phyloP scores from a whole-genome alignment of 1,139 yeast species.

The Sugiyamaella castrensis region DNA sequence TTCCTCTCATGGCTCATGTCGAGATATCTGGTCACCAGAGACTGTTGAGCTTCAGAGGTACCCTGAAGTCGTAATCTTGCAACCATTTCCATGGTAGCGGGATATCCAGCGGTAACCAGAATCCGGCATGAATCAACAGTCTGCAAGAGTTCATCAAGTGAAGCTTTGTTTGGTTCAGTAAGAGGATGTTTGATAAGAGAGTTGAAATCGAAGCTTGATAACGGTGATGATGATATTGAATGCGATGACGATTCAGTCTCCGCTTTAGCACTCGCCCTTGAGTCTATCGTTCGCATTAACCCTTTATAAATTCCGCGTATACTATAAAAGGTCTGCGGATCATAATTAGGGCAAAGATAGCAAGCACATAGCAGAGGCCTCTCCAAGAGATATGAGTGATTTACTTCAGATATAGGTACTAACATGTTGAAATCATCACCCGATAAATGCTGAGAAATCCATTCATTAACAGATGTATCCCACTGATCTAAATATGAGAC shows the following conservation, averaged over 20 bases:
- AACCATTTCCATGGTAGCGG: constrained; percentile 4
- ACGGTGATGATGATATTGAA: too few relatives aligned
- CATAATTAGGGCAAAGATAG: constrained; percentile 12
- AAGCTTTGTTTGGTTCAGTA: constrained; percentile 2
- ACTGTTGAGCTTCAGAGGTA: constrained; percentile 1
- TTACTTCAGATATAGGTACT: constrained; percentile 13
- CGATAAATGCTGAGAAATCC: constrained; percentile 8
- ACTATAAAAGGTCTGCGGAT: not conserved
- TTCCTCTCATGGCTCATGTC: not conserved
- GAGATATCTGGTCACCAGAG: constrained; percentile 6
- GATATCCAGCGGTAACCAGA: constrained; percentile 4
- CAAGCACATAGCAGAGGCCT: constrained; percentile 22
- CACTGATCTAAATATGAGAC: constrained; percentile 13
- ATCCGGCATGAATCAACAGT: constrained; percentile 8
- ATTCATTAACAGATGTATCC: constrained; percentile 11
- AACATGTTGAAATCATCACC: constrained; percentile 9
- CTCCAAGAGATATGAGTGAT: constrained; percentile 9
- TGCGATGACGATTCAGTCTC: too few relatives aligned
- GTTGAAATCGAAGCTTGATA: not conserved
- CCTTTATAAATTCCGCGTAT: constrained; percentile 8
- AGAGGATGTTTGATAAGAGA: not conserved
- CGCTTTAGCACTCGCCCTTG: too few relatives aligned
- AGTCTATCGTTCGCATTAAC: not conserved
- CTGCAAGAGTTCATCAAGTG: constrained; percentile 2
- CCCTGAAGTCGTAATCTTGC: constrained; percentile 1